Conservation (phyloP, 495 filamentous ascomycete genomes). For the Neurospora africana region DNA sequence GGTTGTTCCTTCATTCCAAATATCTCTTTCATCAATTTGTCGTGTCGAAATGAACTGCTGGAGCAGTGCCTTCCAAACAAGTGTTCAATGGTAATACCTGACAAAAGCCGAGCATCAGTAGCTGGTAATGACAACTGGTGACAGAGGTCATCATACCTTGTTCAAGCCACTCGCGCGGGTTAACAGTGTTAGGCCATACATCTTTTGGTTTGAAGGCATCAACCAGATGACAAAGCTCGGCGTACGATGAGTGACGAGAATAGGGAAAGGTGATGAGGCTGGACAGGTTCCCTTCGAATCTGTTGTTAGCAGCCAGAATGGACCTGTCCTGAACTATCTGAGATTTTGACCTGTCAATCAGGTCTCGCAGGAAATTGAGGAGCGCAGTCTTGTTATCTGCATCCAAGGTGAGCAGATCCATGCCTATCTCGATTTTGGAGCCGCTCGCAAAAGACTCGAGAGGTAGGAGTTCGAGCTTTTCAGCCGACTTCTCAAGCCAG, state of each 20-base stretch:
- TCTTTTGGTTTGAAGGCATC: constrained; percentile 60
- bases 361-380: constrained; percentile 15
- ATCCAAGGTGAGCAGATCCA: constrained; percentile 14
- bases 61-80: constrained; percentile 68
- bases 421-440: constrained; percentile 25
- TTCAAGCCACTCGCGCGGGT: constrained; percentile 48
- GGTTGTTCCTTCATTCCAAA: constrained; percentile 1
- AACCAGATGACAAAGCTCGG: constrained; percentile 65
- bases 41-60: constrained; percentile 50
- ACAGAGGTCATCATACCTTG: constrained; percentile 21
- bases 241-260: constrained; percentile 81
- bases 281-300: constrained; percentile 19
- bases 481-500: constrained; percentile 9
- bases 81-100: constrained; percentile 44
- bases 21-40: constrained; percentile 43
- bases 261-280: constrained; percentile 61
- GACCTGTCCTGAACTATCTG: not conserved
- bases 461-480: constrained; percentile 16
- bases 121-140: not conserved
- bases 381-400: constrained; percentile 17
- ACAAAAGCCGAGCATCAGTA: constrained; percentile 6
- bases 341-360: constrained; percentile 19
- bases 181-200: constrained; percentile 75
- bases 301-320: not conserved
- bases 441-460: constrained; percentile 13